Base-by-base conservation (phyloP, 176 grass and related monocot species). In the Bromus sterilis region DNA sequence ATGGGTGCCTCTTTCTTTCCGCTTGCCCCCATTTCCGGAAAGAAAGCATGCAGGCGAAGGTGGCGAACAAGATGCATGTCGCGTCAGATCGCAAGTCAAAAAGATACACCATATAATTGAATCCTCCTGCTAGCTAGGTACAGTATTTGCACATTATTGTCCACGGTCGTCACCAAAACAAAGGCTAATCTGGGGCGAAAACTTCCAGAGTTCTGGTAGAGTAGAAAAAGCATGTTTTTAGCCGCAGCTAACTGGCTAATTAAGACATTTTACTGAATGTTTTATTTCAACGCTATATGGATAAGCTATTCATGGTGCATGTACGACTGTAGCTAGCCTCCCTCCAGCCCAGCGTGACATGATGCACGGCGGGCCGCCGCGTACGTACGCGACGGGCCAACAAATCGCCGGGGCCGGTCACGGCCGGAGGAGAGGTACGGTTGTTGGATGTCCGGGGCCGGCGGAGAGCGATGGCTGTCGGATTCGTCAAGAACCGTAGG, bases 81-180 rank as follows among this genome's bases (percentile, higher is more conserved):
- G 21, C 80, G 80, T 73, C 80, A 73, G 67, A 44, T 6, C 66
- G 79, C 79, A 72, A 23, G 79, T 79, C 61, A 46, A 70, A 81
- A 81, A 23, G 64, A 51, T 33, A 67, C 8, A n/a, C 48, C 49
- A 40, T 37, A 11, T 39, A 40, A 68, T 68, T 8, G 10, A 78
- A 78, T 41, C 78, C 28, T 57, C 21, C 34, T n/a, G 64, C 64
- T 41, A 34, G 11, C 35, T 20, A 51, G 16, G 21, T 9, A 10
- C 53, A 56, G 18, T 56, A 18, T 7, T 56, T 23, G 21, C 21
- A 56, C 18, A 56, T 51, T 51, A 23, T 56, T 56, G 21, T 56
- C 53, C 53, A 3, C 21, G n/a, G n/a, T n/a, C n/a, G 21, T 18
- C 21, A 56, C 21, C 53, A 56, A 23, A 10, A 2, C 18, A 24